A percentile compares a stretch with the other conserved stretches of the same genome.
Evolutionary conservation across 1,284 basidiomycete genomes (phyloP).

Genomic region (Fomitiporia mediterranea): DNA sequence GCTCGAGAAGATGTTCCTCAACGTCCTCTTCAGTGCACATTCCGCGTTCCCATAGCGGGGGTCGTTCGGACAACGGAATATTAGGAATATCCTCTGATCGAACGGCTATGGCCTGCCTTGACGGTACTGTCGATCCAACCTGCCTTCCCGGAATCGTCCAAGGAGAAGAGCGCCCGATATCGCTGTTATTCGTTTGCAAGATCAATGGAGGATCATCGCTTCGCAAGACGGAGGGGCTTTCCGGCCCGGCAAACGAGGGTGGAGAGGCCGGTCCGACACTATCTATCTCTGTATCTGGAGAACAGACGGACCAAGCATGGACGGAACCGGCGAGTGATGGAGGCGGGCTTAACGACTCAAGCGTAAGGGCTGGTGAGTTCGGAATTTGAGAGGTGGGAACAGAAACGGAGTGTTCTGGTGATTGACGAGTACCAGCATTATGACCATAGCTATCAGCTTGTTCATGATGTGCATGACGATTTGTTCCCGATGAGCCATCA

Average conservation of each 20-base stretch:
- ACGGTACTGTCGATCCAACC: slow-evolving; percentile 30
- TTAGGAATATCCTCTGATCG: slow-evolving; percentile 22
- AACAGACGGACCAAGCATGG: slow-evolving; percentile 7
- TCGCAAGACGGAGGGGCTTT: neutral
- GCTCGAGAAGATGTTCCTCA: slow-evolving; percentile 29
- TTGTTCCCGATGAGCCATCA: neutral
- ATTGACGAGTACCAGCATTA: neutral
- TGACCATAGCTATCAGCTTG: neutral
- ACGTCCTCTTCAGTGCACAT: slow-evolving; percentile 26
- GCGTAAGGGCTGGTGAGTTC: neutral
- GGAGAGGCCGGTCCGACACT: slow-evolving; percentile 16
- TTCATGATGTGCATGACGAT: neutral
- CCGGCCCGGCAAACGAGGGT: neutral
- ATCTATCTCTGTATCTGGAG: slow-evolving; percentile 16
- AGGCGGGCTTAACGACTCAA: slow-evolving; percentile 1
- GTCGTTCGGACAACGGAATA: slow-evolving; percentile 26
- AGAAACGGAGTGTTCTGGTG: neutral
- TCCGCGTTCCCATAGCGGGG: slow-evolving; percentile 27
- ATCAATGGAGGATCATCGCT: neutral
- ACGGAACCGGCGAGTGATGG: slow-evolving; percentile 7
- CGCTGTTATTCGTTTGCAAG: neutral
- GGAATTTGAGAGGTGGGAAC: neutral
- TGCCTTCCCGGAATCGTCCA: slow-evolving; percentile 23
- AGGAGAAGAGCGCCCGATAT: slow-evolving; percentile 5
- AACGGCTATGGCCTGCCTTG: slow-evolving; percentile 20